Conservation (phyloP, 345 rosid genomes). For the Brassica rapa region DNA sequence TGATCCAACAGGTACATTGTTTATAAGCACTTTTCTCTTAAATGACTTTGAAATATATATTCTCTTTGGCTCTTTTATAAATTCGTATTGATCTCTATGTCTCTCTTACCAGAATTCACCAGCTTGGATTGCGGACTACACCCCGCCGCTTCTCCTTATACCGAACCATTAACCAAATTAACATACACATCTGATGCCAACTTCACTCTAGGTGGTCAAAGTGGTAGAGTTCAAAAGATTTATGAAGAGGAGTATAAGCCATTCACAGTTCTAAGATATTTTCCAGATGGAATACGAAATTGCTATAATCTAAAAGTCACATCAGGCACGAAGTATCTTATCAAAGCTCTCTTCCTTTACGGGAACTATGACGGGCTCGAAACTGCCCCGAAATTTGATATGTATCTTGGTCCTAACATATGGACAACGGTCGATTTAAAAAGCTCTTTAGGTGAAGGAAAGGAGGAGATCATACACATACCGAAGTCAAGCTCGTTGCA, state of each 20-base stretch:
- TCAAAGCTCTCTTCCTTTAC: slow-evolving; percentile 44
- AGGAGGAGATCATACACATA: slow-evolving; percentile 1
- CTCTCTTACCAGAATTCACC: slow-evolving; percentile 43
- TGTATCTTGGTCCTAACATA: slow-evolving; percentile 46
- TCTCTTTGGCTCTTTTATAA: no score
- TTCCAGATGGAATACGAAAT: slow-evolving; percentile 46
- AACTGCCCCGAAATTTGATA: slow-evolving; percentile 38
- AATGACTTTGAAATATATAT: background rate
- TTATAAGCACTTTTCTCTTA: background rate
- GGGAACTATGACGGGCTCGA: slow-evolving; percentile 50
- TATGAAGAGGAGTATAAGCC: slow-evolving; percentile 7
- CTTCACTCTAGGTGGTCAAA: slow-evolving; percentile 43
- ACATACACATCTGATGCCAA: slow-evolving; percentile 36
- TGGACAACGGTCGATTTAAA: slow-evolving; percentile 41
- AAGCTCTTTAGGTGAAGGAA: background rate
- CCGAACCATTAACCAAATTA: slow-evolving; percentile 31
- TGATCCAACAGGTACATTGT: slow-evolving; percentile 38
- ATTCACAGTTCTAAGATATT: slow-evolving; percentile 35
- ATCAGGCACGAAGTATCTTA: slow-evolving; percentile 35
- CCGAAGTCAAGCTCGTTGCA: background rate
- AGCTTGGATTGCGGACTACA: slow-evolving; percentile 53
- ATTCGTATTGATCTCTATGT: background rate
- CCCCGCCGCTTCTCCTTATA: slow-evolving; percentile 18
- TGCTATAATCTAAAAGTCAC: slow-evolving; percentile 40
- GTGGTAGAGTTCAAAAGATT: slow-evolving; percentile 20